phyloP scores from a whole-genome alignment of 179 eudicot genomes.

The Gypsophila paniculata region DNA sequence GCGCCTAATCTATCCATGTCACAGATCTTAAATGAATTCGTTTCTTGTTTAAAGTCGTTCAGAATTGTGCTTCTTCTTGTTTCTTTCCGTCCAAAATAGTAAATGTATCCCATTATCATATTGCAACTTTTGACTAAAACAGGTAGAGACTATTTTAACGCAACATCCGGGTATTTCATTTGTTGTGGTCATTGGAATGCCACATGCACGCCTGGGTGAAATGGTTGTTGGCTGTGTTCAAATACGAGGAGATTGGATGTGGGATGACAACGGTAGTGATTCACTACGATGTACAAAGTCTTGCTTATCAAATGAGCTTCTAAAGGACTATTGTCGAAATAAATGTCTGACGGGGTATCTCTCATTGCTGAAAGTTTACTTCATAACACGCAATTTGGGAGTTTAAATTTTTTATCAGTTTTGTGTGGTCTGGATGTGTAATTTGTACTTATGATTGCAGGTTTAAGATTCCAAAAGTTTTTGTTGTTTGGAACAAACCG shows the following conservation, averaged over 20 bases:
- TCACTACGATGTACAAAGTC: slow-evolving; percentile 15
- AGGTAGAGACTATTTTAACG: slow-evolving; percentile 68
- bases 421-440: not conserved
- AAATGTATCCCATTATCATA: not conserved
- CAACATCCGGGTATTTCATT: slow-evolving; percentile 70
- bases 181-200: slow-evolving; percentile 58
- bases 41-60: too few relatives aligned
- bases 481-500: slow-evolving; percentile 54
- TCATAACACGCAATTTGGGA: not conserved
- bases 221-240: slow-evolving; percentile 68
- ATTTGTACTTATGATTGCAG: slow-evolving; percentile 34
- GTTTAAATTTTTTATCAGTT: not conserved
- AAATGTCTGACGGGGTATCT: slow-evolving; percentile 59
- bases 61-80: not conserved
- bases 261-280: slow-evolving; percentile 38
- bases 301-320: slow-evolving; percentile 42
- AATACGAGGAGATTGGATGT: slow-evolving; percentile 53
- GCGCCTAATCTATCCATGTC: not conserved
- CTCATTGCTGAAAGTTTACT: not conserved
- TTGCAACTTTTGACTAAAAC: slow-evolving; percentile 7
- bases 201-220: slow-evolving; percentile 62
- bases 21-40: too few relatives aligned
- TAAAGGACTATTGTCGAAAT: slow-evolving; percentile 51
- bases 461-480: slow-evolving; percentile 68
- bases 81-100: not conserved